phyloP scores from a whole-genome alignment of 495 filamentous ascomycete genomes.

The Neurospora sp. region DNA sequence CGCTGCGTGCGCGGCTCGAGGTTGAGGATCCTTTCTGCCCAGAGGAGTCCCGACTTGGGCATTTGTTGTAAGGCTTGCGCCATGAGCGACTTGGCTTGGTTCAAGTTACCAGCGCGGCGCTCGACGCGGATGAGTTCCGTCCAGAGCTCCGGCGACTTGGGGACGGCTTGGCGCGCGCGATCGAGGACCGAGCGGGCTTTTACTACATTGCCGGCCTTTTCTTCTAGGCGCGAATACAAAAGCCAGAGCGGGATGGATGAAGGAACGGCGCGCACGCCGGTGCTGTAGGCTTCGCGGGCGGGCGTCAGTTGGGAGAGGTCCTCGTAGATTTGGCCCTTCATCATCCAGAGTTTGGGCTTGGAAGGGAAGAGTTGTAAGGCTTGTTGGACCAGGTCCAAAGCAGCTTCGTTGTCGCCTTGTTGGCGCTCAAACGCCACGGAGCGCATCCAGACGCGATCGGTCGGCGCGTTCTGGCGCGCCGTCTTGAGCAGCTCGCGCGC shows the following conservation, averaged over 20 bases:
- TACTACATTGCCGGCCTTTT: slow-evolving; percentile 71
- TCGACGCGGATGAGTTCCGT: slow-evolving; percentile 87
- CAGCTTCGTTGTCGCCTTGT: slow-evolving; percentile 63
- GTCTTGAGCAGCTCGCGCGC: slow-evolving; percentile 71
- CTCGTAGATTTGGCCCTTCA: slow-evolving; percentile 97
- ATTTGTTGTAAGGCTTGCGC: slow-evolving; percentile 84
- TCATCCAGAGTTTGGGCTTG: slow-evolving; percentile 89
- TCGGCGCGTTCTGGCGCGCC: slow-evolving; percentile 77
- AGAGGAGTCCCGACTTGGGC: slow-evolving; percentile 80
- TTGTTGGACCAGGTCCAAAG: slow-evolving; percentile 78
- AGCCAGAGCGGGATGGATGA: slow-evolving; percentile 83
- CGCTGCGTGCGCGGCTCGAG: slow-evolving; percentile 85
- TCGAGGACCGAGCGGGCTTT: slow-evolving; percentile 91
- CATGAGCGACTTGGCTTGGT: slow-evolving; percentile 83
- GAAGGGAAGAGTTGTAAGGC: slow-evolving; percentile 82
- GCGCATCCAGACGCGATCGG: slow-evolving; percentile 95
- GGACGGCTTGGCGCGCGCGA: slow-evolving; percentile 72
- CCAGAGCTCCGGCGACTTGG: slow-evolving; percentile 79
- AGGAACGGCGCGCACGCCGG: slow-evolving; percentile 77
- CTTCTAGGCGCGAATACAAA: slow-evolving; percentile 77
- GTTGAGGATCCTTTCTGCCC: slow-evolving; percentile 90
- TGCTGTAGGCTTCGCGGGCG: slow-evolving; percentile 83
- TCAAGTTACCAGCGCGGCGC: slow-evolving; percentile 71
- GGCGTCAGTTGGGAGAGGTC: slow-evolving; percentile 59
- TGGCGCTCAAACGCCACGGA: slow-evolving; percentile 85